phyloP scores from a whole-genome alignment of 140 eudicot genomes.

The Artemisia princeps region DNA sequence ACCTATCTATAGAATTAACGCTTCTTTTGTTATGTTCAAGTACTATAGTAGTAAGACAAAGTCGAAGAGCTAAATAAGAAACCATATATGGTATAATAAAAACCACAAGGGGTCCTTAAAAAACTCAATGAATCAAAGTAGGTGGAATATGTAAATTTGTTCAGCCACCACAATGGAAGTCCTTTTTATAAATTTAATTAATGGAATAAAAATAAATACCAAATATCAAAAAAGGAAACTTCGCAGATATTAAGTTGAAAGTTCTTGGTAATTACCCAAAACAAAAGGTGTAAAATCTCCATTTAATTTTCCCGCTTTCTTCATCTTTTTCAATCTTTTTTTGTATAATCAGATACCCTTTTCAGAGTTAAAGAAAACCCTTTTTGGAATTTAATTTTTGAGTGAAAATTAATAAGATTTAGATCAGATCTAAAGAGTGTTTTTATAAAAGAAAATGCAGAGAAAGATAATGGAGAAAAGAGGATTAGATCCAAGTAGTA shows the following conservation, averaged over 20 bases:
- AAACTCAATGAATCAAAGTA: constrained; percentile 3
- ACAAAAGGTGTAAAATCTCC: constrained; percentile 27
- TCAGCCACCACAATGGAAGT: constrained; percentile 43
- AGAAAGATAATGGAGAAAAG: constrained; percentile 76
- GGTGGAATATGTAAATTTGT: constrained; percentile 11
- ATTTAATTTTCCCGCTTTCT: constrained; percentile 41
- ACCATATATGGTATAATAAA: constrained; percentile 1
- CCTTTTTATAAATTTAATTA: constrained; percentile 11
- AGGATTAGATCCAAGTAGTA: constrained; percentile 55
- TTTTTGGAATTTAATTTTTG: constrained; percentile 14
- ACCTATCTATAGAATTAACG: too few species aligned
- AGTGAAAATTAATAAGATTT: constrained; percentile 23
- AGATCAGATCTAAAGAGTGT: constrained; percentile 49
- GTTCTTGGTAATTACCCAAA: constrained; percentile 39
- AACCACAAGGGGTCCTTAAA: constrained; percentile 23
- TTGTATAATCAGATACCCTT: constrained; percentile 20
- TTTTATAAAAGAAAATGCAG: constrained; percentile 47
- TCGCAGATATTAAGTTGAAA: constrained; percentile 36
- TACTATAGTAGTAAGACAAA: too few species aligned
- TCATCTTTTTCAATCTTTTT: not conserved
- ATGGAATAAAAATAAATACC: constrained; percentile 27
- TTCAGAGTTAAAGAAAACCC: constrained; percentile 13
- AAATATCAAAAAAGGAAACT: constrained; percentile 17
- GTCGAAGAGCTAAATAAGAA: not conserved
- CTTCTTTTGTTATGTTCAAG: too few species aligned